Percentiles rank a stretch among this genome's conserved stretches.
Evolutionary conservation across 306 rosid genomes (phyloP).

Genomic region (Echinosophora koreensis): DNA sequence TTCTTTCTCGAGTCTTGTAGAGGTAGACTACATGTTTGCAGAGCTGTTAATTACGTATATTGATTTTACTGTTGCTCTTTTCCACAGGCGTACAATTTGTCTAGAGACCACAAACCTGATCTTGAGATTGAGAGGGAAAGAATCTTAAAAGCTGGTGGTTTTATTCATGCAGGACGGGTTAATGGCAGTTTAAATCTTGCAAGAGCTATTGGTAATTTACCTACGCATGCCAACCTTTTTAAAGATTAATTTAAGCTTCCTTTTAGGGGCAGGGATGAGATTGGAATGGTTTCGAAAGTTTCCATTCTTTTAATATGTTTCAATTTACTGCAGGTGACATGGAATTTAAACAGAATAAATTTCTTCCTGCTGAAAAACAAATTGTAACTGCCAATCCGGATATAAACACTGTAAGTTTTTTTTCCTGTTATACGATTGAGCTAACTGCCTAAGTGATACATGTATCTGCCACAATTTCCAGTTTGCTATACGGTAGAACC

Average conservation of each 20-base stretch:
- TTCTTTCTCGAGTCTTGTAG: constrained; percentile 17
- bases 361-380: constrained; percentile 84
- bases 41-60: neutral
- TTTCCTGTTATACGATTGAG: constrained; percentile 37
- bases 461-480: constrained; percentile 24
- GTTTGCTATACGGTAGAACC: constrained; percentile 31
- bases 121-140: constrained; percentile 93
- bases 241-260: constrained; percentile 3
- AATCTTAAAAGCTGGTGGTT: constrained; percentile 94
- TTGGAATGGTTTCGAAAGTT: constrained; percentile 38
- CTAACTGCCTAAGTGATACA: constrained; percentile 18
- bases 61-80: constrained; percentile 42
- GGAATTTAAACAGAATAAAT: constrained; percentile 95
- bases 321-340: constrained; percentile 79
- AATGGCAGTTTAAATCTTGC: constrained; percentile 98
- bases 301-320: constrained; percentile 44
- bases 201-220: constrained; percentile 86
- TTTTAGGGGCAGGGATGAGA: neutral
- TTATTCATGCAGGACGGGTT: constrained; percentile 94
- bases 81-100: constrained; percentile 88
- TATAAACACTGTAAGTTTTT: constrained; percentile 79
- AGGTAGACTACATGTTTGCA: constrained; percentile 35
- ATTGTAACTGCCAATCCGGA: constrained; percentile 92
- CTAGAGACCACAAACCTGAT: constrained; percentile 97
- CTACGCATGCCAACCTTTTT: constrained; percentile 35